A percentile compares a stretch with the other conserved stretches of the same genome.
phyloP scores from a whole-genome alignment of 179 eudicot species.

The Actinidia polygama region DNA sequence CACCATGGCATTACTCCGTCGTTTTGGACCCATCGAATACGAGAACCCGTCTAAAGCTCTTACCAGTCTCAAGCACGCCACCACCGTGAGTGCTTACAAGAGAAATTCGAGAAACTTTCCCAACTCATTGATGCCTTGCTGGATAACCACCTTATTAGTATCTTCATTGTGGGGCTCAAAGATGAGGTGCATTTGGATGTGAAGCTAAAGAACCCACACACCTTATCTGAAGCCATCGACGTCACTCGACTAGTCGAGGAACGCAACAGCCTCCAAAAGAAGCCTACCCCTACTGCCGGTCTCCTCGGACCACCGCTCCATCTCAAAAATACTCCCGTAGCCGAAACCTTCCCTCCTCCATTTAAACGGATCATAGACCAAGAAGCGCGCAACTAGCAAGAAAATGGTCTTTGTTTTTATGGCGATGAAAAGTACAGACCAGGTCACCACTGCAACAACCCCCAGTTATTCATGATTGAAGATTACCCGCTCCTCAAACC shows the following conservation, averaged over 20 bases:
- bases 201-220: neutral
- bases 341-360: too few species aligned
- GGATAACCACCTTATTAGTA: neutral
- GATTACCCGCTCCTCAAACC: too few species aligned
- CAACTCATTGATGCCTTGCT: neutral
- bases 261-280: neutral
- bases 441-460: neutral
- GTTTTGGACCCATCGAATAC: neutral
- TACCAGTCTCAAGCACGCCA: neutral
- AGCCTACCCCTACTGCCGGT: too few species aligned
- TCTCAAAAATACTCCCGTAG: too few species aligned
- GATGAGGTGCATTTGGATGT: neutral
- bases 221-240: neutral
- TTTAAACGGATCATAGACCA: too few species aligned
- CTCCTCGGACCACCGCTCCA: too few species aligned
- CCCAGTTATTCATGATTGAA: neutral
- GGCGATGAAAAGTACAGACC: neutral
- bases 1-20: neutral
- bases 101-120: neutral
- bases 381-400: neutral
- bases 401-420: neutral
- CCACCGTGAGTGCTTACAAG: neutral
- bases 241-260: neutral
- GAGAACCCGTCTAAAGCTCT: neutral
- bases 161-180: neutral